These are phyloP conservation scores for Penicillium nucicola DNA, from an alignment of 495 filamentous ascomycete genomes.

Conservation along the genomic window DNA sequence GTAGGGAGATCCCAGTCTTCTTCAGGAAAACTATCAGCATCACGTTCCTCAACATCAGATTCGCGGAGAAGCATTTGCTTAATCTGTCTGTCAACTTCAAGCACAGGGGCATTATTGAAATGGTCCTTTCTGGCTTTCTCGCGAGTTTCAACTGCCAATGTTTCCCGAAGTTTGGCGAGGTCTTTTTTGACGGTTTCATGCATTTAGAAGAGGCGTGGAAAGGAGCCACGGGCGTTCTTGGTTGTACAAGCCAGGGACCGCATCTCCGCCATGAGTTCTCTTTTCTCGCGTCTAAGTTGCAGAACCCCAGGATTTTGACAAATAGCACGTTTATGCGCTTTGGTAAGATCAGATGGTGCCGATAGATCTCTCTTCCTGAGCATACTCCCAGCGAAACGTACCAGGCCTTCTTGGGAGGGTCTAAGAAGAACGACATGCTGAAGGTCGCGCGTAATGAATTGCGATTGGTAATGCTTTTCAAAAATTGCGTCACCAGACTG, in stretches of 20 bases:
- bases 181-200: conserved; percentile 19
- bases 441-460: conserved; percentile 27
- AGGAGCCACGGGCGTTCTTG: conserved; percentile 17
- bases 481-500: conserved; percentile 27
- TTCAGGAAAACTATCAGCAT: conserved; percentile 14
- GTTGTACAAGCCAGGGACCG: conserved; percentile 24
- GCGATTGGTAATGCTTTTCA: conserved; percentile 28
- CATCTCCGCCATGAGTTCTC: conserved; percentile 28
- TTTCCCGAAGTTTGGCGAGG: conserved; percentile 21
- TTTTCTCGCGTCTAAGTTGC: conserved; percentile 25
- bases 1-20: conserved; percentile 19
- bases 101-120: conserved; percentile 22
- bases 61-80: conserved; percentile 21
- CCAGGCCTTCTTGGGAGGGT: conserved; percentile 18
- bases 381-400: conserved; percentile 17
- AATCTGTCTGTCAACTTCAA: conserved; percentile 28
- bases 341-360: conserved; percentile 22
- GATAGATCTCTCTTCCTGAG: conserved; percentile 24
- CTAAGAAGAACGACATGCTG: conserved; percentile 27
- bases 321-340: conserved; percentile 22
- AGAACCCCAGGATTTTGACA: conserved; percentile 20
- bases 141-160: conserved; percentile 15
- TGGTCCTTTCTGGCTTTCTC: conserved; percentile 29
- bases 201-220: conserved; percentile 24
- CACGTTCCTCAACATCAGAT: conserved; percentile 9